Evolutionary conservation across 345 rosid genomes (phyloP), one percentile per base, ranked within the genome.

Genomic region (Diplotaxis tenuifolia): DNA sequence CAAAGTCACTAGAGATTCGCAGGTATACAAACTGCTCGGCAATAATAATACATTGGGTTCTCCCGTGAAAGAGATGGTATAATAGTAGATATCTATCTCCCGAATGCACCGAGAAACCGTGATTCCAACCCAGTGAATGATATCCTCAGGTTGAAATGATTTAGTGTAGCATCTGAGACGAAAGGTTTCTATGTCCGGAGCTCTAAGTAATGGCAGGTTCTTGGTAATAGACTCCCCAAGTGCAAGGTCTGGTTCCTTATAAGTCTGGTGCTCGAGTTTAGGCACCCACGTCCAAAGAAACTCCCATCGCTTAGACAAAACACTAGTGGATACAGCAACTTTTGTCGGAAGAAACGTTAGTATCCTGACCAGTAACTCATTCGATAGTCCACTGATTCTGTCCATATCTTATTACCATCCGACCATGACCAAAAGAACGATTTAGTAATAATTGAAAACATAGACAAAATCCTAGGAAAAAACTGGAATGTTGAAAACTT

Each of bases 11-110:
- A 69, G 73, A 0, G 73, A 57, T 25, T 27, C 45, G 65, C 65
- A 27, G 3, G 21, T 60, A 9, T 60, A 71, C 49, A 61, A 61
- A 11, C 50, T 71, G n/a, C 49, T 60, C 1, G 74, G 74, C 45
- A 70, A 18, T 11, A 45, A 6, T 12, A 27, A 9, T n/a, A n/a
- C n/a, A 56, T n/a, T 4, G 6, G 10, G 12, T 9, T 34, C 12
- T 34, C 40, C 40, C 0, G 4, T 9, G 12, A 9, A 7, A 47
- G 2, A 16, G n/a, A n/a, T n/a, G n/a, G n/a, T n/a, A 7, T 7
- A 18, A 18, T 14, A 20, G n/a, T 9, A 3, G 58, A 54, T 11
- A 11, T 23, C 29, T 22, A 54, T 15, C 29, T 22, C 59, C 0
- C 0, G 8, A 3, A 54, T 12, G 9, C 4, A 5, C 29, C 16